Base-by-base conservation (phyloP, 2,329 filamentous ascomycete genomes). In the Fusarium penzigii region DNA sequence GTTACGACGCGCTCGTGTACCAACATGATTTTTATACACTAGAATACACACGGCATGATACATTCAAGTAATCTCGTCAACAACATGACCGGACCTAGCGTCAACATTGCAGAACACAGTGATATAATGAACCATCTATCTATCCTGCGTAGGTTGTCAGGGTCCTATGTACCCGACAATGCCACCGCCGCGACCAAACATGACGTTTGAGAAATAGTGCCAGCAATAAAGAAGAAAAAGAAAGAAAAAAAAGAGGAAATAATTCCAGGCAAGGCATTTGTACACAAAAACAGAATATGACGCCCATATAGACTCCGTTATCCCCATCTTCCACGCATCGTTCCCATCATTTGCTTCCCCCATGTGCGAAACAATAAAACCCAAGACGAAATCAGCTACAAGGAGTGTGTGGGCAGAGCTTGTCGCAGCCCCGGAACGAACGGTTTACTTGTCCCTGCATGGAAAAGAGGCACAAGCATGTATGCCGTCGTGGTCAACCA, bases 171-270 rank as follows among this genome's bases (percentile, higher is more conserved):
- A 59, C 62, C 56, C 49, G 9, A 36, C 32, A 36, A 36, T 63
- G 56, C 55, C 77, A 78, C 78, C 72, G 46, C 48, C 50, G 46
- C 54, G 49, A 54, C 49, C 41, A 48, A 45, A 38, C 38, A 45
- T 48, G 48, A 55, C 52, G 56, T 44, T 52, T 48, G 51, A 51
- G 55, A 50, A 48, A 44, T 48, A 46, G 17, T 52, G 39, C 50
- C 42, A 53, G 52, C 48, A 57, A 50, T 49, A 46, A 54, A 55
- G 59, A 58, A 55, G 53, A 56, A 62, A 52, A 52, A 57, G 47
- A 55, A 57, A 59, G 46, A 54, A 53, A 61, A 55, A 54, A 54
- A 52, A 56, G 59, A 54, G 56, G 45, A 55, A 60, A 58, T 54
- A 43, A 57, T 57, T 61, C 20, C 20, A 36, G 32, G 32, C 32